Evolutionary conservation across 306 rosid genomes (phyloP).

Genomic region (Abrus pulchellus): DNA sequence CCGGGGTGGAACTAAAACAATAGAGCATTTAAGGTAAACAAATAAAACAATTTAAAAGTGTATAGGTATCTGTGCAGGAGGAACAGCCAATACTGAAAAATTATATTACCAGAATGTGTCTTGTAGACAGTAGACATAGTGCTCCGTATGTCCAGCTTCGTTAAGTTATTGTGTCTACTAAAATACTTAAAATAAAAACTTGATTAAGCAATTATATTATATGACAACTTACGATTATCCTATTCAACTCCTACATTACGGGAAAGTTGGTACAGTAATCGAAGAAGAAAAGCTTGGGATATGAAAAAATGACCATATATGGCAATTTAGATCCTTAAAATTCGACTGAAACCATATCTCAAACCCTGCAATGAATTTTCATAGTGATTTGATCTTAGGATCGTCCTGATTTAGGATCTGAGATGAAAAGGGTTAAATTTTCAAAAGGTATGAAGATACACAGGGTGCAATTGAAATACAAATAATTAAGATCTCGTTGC

Average conservation of each 20-base stretch:
- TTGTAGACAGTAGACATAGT: constrained; percentile 32
- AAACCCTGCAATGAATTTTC: not conserved
- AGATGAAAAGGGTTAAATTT: not conserved
- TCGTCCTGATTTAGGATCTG: not conserved
- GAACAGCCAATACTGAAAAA: not conserved
- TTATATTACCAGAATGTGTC: not conserved
- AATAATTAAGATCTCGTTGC: not conserved
- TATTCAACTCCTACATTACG: constrained; percentile 18
- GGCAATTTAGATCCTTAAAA: constrained; percentile 1
- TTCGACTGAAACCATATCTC: not conserved
- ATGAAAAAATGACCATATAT: not conserved
- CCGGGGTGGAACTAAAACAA: not conserved
- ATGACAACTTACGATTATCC: not conserved
- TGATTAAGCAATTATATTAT: not conserved
- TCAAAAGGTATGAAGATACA: not conserved
- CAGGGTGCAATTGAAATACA: not conserved
- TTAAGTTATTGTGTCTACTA: constrained; percentile 10
- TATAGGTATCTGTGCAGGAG: not conserved
- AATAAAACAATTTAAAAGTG: not conserved
- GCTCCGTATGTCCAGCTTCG: constrained; percentile 10
- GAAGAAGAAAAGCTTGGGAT: constrained; percentile 29
- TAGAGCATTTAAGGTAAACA: not conserved
- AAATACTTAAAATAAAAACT: not conserved
- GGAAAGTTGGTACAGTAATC: constrained; percentile 33
- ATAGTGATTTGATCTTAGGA: not conserved